These are phyloP conservation scores for Teratosphaeria epicoccoides DNA, from an alignment of 2,329 filamentous ascomycete genomes.

Conservation along the genomic window DNA sequence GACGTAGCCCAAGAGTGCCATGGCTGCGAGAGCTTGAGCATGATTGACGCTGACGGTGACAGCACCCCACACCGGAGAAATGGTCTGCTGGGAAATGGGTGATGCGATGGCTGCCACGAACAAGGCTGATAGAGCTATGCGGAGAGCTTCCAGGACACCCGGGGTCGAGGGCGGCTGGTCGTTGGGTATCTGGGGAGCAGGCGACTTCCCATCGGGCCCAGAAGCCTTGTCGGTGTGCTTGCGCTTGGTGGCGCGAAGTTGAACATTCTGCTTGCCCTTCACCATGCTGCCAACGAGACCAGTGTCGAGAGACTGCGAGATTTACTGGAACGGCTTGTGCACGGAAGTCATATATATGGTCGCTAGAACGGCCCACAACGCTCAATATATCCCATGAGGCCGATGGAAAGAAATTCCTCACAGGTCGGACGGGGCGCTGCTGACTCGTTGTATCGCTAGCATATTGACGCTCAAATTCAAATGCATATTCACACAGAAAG, in stretches of 20 bases:
- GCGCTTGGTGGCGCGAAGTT: conserved; percentile 1
- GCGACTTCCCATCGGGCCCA: background rate
- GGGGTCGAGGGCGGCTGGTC: background rate
- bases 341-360: background rate
- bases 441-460: too few species aligned
- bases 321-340: too few species aligned
- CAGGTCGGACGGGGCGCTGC: background rate
- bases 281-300: conserved; percentile 1
- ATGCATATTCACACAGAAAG: too few species aligned
- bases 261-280: conserved; percentile 6
- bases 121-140: conserved; percentile 2
- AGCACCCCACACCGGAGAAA: conserved; percentile 81
- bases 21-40: conserved; percentile 48
- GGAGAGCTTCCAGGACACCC: background rate
- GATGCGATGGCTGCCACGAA: conserved; percentile 52
- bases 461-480: too few species aligned
- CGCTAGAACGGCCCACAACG: background rate
- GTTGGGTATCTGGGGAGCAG: background rate
- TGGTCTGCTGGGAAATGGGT: conserved; percentile 60
- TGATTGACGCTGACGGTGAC: conserved; percentile 70
- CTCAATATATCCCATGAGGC: background rate
- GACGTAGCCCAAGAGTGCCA: conserved; percentile 62
- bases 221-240: conserved; percentile 1
- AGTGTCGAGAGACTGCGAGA: background rate
- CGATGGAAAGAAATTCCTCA: background rate